These are phyloP conservation scores for Oxytropis ochrocephala DNA, from an alignment of 306 rosid species.

Conservation along the genomic window DNA sequence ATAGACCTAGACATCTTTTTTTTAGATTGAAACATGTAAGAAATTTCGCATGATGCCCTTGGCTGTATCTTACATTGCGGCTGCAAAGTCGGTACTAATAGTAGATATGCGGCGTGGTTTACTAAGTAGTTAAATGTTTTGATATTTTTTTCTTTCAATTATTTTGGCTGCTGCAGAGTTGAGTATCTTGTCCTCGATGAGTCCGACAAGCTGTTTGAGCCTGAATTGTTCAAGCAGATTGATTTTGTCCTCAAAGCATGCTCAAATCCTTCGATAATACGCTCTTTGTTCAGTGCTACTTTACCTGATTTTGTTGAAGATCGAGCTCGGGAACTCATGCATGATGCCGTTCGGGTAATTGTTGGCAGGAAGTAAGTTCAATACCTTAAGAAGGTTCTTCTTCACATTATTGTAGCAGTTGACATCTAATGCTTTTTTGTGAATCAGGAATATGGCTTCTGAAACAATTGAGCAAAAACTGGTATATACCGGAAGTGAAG, in stretches of 20 bases:
- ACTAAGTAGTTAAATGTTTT: neutral
- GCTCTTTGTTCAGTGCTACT: constrained; percentile 91
- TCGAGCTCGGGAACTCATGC: constrained; percentile 89
- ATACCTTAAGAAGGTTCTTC: neutral
- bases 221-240: constrained; percentile 69
- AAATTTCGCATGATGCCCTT: neutral
- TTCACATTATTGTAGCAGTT: neutral
- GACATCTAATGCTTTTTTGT: constrained; percentile 20
- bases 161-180: constrained; percentile 55
- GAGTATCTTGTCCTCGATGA: constrained; percentile 90
- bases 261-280: constrained; percentile 78
- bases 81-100: neutral
- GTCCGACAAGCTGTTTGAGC: constrained; percentile 97
- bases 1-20: neutral
- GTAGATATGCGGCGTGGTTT: neutral
- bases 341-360: constrained; percentile 90
- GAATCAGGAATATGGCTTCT: constrained; percentile 82
- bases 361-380: constrained; percentile 87
- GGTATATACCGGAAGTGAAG: constrained; percentile 90
- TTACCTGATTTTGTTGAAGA: constrained; percentile 93
- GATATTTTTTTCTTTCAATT: constrained; percentile 18
- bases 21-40: no score
- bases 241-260: constrained; percentile 83
- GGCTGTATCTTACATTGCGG: neutral
- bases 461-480: constrained; percentile 77